phyloP scores from a whole-genome alignment of 2,329 filamentous ascomycete species.

The Helotiales sp. region DNA sequence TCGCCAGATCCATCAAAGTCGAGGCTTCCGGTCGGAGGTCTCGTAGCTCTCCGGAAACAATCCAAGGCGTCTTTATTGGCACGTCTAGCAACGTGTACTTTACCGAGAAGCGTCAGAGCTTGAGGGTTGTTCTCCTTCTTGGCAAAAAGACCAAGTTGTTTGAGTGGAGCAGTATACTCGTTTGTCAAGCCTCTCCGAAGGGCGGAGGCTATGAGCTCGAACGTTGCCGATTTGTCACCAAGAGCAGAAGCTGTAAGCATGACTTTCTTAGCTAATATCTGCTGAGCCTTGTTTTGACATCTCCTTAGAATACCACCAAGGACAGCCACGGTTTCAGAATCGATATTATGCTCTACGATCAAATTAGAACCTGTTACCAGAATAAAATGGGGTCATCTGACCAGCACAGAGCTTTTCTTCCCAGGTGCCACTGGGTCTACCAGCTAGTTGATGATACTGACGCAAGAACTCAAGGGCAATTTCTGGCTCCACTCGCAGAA shows the following conservation, averaged over 20 bases:
- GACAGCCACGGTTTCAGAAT: conserved; percentile 22
- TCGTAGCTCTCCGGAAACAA: conserved; percentile 28
- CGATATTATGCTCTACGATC: conserved; percentile 26
- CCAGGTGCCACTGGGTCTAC: conserved; percentile 11
- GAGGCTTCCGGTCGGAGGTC: conserved; percentile 14
- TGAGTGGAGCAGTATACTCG: conserved; percentile 15
- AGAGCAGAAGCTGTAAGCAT: conserved; percentile 28
- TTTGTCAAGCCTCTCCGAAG: conserved; percentile 10
- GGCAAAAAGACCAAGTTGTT: conserved; percentile 25
- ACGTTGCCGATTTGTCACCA: conserved; percentile 30
- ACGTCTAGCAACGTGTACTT: conserved; percentile 23
- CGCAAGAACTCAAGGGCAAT: conserved; percentile 28
- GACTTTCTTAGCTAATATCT: conserved; percentile 24
- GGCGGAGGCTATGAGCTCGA: conserved; percentile 24
- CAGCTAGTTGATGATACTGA: conserved; percentile 12
- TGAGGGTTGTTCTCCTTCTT: conserved; percentile 28
- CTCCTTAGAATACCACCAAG: conserved; percentile 28
- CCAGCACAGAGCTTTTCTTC: conserved; percentile 26
- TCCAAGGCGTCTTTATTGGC: conserved; percentile 25
- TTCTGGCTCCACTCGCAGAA: conserved; percentile 24
- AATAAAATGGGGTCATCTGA: conserved; percentile 3
- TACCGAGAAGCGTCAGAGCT: conserved; percentile 33
- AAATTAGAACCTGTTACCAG: not conserved
- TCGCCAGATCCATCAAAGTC: conserved; percentile 30
- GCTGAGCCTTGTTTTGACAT: conserved; percentile 19